Percentiles rank a stretch among this genome's conserved stretches.
phyloP scores from a whole-genome alignment of 2,329 filamentous ascomycete species.

The Colletotrichum limetticola region DNA sequence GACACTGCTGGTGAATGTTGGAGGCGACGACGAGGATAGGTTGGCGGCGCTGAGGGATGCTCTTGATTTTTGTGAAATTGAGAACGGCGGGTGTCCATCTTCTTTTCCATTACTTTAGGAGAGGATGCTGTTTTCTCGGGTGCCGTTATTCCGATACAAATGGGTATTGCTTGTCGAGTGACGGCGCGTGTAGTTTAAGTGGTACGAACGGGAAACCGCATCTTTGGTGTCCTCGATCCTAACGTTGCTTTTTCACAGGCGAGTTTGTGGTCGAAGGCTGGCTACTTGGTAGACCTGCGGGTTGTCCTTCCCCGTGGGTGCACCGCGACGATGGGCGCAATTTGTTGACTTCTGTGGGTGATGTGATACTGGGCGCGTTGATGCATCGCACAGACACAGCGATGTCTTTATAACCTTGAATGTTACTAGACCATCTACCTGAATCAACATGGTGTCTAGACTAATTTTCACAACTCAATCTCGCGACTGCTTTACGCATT shows the following conservation, averaged over 20 bases:
- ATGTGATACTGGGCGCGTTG: neutral
- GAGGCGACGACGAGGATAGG: neutral
- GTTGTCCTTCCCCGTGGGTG: too few species aligned
- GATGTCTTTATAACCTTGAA: neutral
- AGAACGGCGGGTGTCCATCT: neutral
- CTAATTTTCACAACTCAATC: too few species aligned
- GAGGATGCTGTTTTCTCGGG: constrained; percentile 13
- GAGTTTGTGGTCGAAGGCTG: too few species aligned
- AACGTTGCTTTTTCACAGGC: too few species aligned
- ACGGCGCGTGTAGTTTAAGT: constrained; percentile 3
- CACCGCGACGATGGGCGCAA: neutral
- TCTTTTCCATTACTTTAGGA: constrained; percentile 11
- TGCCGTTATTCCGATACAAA: neutral
- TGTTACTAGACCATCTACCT: neutral
- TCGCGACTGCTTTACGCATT: neutral
- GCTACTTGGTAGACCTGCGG: neutral
- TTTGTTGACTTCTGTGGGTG: neutral
- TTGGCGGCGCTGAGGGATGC: neutral
- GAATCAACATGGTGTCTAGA: neutral
- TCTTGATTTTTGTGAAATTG: neutral
- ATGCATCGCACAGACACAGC: neutral
- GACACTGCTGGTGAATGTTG: neutral
- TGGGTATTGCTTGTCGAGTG: constrained; percentile 5
- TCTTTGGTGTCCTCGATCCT: neutral
- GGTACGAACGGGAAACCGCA: neutral